phyloP scores from a whole-genome alignment of 2,329 filamentous ascomycete genomes.

The Geosmithia flava region DNA sequence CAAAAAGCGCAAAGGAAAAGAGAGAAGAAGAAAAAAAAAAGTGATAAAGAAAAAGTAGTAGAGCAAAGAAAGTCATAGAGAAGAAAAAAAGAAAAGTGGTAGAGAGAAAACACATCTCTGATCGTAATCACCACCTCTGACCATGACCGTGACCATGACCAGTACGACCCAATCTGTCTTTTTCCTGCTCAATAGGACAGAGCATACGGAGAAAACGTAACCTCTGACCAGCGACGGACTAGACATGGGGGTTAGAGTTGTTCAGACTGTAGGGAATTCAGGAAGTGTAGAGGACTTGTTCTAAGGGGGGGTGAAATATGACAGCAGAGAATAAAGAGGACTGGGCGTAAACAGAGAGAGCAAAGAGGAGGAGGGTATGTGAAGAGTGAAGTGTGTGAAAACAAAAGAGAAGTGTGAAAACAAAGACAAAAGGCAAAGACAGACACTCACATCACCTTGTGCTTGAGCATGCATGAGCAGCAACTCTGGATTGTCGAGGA shows the following conservation, averaged over 20 bases:
- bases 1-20: no score
- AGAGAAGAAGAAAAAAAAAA: no score
- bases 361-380: no score
- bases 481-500: conserved; percentile 44
- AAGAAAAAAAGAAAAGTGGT: no score
- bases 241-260: neutral
- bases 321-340: neutral
- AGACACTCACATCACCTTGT: conserved; percentile 39
- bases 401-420: neutral
- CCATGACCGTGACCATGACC: no score
- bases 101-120: no score
- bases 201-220: conserved; percentile 43
- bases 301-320: neutral
- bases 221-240: conserved; percentile 44
- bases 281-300: neutral
- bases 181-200: conserved; percentile 30
- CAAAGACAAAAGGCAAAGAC: neutral
- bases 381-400: neutral
- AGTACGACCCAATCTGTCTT: neutral
- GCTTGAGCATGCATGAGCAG: conserved; percentile 47
- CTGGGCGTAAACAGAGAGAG: no score
- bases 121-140: no score
- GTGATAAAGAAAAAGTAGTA: no score
- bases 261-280: neutral
- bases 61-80: no score